Base-by-base conservation (phyloP, 2,329 filamentous ascomycete species). In the Monilinia fructigena region DNA sequence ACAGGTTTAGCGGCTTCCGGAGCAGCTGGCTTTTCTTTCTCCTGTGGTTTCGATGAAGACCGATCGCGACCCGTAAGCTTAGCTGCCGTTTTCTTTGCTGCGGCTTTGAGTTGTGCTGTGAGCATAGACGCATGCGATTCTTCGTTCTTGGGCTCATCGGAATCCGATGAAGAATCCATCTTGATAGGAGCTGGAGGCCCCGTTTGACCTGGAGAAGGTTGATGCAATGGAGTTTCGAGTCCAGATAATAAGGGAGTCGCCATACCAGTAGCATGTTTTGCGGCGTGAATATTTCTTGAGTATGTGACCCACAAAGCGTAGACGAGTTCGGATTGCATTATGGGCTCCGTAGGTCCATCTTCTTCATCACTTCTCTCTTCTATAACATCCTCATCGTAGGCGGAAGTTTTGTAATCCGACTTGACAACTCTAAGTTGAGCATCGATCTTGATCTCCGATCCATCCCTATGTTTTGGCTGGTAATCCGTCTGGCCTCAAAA, bases 301-400 rank as follows among this genome's bases (percentile, higher is more conserved):
- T 98, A 99, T 1, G 94, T 98, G 71, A 99, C 90, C 95, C 95
- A 99, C 40, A 99, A 80, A 14, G 95, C 95, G 79, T 93, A 98
- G 0, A 98, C 93, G 69, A 96, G 85, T 76, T 97, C 93, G 20
- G 88, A 86, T 68, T 84, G 81, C 4, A 80, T 75, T 42, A 81
- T 78, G 14, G 83, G 77, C n/a, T 85, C 82, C 26, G 63, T 31
- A n/a, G 63, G 66, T 42, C 71, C 69, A 42, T 73, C 80, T 55
- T 85, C 83, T 48, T 85, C 83, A 58, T 84, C 83, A 63, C 81
- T 85, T 50, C 80, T 79, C 75, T 92, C 88, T 63, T 86, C 81
- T n/a, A 89, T 85, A 2, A 87, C 85, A 70, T 89, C 82, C 66
- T 89, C 84, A 63, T 85, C 83, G 68, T 86, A 81, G 64, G 83